Conservation (phyloP, 2,329 filamentous ascomycete genomes). For the Alternaria viburni region DNA sequence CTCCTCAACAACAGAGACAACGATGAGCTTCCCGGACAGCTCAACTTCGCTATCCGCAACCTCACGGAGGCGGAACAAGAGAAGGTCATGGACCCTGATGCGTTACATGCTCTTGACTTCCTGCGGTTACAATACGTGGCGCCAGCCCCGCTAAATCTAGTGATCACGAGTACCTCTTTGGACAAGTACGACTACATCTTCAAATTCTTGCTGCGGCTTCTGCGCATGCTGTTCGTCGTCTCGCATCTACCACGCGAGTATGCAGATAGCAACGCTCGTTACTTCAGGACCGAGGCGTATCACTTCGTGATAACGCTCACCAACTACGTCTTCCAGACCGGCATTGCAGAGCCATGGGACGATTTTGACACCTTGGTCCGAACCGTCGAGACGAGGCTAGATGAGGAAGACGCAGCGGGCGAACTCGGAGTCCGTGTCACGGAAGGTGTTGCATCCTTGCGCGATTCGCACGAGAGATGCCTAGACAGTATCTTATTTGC, state of each 20-base stretch:
- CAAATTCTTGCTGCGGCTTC: conserved; percentile 74
- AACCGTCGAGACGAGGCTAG: conserved; percentile 65
- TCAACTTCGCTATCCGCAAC: conserved; percentile 75
- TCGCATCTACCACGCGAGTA: conserved; percentile 46
- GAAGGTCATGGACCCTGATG: conserved; percentile 80
- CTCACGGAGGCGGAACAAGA: conserved; percentile 79
- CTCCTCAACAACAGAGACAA: conserved; percentile 27
- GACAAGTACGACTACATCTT: conserved; percentile 87
- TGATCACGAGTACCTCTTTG: conserved; percentile 75
- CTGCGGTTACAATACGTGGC: conserved; percentile 84
- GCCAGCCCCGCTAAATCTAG: conserved; percentile 70
- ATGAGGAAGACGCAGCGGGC: conserved; percentile 51
- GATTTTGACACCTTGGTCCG: conserved; percentile 71
- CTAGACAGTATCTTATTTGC: conserved; percentile 78
- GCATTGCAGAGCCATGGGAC: conserved; percentile 75
- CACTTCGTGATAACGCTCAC: conserved; percentile 78
- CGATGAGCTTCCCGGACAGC: conserved; percentile 51
- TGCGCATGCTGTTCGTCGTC: conserved; percentile 79
- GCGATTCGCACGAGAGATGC: conserved; percentile 72
- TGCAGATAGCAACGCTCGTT: conserved; percentile 23
- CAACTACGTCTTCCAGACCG: conserved; percentile 80
- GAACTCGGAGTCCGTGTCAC: conserved; percentile 55
- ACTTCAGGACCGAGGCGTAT: conserved; percentile 76
- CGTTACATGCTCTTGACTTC: conserved; percentile 91
- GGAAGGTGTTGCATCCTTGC: conserved; percentile 70